Conservation (phyloP, 2,329 filamentous ascomycete species). For the Thermochaetoides dissita region DNA sequence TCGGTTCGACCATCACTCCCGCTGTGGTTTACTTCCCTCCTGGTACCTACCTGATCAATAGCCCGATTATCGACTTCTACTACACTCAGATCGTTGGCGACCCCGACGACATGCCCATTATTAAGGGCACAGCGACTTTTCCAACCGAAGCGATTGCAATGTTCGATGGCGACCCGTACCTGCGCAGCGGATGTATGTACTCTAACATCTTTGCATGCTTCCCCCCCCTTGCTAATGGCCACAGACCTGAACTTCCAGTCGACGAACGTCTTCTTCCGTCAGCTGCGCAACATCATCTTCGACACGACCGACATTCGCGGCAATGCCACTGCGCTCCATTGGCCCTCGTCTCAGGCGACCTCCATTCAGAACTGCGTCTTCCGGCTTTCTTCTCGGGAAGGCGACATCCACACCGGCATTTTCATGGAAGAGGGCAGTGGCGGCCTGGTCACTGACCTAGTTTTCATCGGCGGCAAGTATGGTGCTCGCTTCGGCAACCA, state of each 20-base stretch:
- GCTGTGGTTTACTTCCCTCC: conserved; percentile 23
- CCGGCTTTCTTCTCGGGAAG: conserved; percentile 28
- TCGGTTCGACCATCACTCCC: conserved; percentile 14
- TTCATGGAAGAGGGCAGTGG: conserved; percentile 51
- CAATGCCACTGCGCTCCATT: conserved; percentile 40
- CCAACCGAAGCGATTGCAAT: not conserved
- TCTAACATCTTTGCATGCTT: not conserved
- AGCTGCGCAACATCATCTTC: conserved; percentile 43
- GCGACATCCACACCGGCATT: conserved; percentile 40
- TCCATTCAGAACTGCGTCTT: conserved; percentile 43
- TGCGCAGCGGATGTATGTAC: not conserved
- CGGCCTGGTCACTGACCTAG: conserved; percentile 53
- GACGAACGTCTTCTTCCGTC: conserved; percentile 45
- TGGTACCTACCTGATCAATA: conserved; percentile 54
- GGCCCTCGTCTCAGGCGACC: conserved; percentile 53
- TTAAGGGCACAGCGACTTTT: conserved; percentile 31
- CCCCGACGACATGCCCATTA: conserved; percentile 39
- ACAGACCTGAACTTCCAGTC: not conserved
- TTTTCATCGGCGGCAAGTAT: conserved; percentile 52
- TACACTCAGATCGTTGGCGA: conserved; percentile 67
- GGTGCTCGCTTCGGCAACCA: conserved; percentile 44
- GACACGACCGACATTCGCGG: conserved; percentile 38
- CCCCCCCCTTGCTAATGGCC: not conserved
- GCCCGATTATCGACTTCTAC: conserved; percentile 60
- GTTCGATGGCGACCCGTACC: not conserved